Conservation (phyloP, 306 rosid species). For the Sphenostylis stenocarpa region DNA sequence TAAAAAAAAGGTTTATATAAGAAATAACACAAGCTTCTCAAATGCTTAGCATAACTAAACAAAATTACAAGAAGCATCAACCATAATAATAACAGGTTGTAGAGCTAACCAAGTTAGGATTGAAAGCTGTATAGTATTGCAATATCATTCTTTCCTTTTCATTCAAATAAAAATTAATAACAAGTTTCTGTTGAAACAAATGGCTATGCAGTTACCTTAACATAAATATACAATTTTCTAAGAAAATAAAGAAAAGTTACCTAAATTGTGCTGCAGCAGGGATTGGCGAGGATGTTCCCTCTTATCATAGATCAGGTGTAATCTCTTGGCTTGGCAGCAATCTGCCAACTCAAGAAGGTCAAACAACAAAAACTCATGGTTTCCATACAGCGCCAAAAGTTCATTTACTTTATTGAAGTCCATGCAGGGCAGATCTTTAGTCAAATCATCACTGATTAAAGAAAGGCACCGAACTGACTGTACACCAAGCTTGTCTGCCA, state of each 20-base stretch:
- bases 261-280: conserved; percentile 92
- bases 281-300: conserved; percentile 95
- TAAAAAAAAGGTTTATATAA: not conserved
- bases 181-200: not conserved
- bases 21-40: conserved; percentile 28
- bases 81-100: not conserved
- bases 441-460: conserved; percentile 82
- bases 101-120: too few species aligned
- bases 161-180: too few species aligned
- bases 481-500: conserved; percentile 84
- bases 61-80: conserved; percentile 24
- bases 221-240: not conserved
- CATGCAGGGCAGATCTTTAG: conserved; percentile 92
- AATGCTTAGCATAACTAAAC: not conserved
- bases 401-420: conserved; percentile 78
- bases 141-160: too few species aligned
- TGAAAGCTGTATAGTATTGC: too few species aligned
- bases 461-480: conserved; percentile 87
- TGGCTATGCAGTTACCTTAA: conserved; percentile 8
- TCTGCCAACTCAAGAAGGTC: conserved; percentile 99
- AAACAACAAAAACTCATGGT: conserved; percentile 70
- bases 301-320: conserved; percentile 88
- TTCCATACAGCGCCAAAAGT: conserved; percentile 72
- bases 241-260: conserved; percentile 37
- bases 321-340: conserved; percentile 83